Conservation (phyloP, 2,329 filamentous ascomycete species). For the Aschersonia sp. region DNA sequence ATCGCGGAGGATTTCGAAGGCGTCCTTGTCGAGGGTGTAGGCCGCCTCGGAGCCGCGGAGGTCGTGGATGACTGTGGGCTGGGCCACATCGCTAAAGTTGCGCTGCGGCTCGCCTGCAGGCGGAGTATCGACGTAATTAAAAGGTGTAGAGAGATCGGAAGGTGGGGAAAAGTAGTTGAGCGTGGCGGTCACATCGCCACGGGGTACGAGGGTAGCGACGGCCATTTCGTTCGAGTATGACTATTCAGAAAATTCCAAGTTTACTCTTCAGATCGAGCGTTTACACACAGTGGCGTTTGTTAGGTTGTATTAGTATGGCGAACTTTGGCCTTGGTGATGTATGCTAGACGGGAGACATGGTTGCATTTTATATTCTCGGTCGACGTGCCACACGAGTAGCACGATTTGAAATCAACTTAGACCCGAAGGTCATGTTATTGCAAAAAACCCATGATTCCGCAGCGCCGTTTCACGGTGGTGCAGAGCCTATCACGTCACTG, state of each 20-base stretch:
- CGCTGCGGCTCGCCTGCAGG: conserved; percentile 44
- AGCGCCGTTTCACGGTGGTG: not conserved
- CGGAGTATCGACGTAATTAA: conserved; percentile 51
- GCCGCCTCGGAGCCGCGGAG: conserved; percentile 54
- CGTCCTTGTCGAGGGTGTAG: conserved; percentile 57
- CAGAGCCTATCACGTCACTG: conserved; percentile 1
- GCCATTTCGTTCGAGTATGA: conserved; percentile 20
- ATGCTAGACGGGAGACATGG: too few relatives aligned
- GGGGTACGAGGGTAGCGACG: conserved; percentile 23
- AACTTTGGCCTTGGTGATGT: too few relatives aligned
- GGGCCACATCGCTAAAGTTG: conserved; percentile 42
- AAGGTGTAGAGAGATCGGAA: conserved; percentile 25
- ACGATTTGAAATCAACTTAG: too few relatives aligned
- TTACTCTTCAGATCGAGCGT: not conserved
- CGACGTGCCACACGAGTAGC: too few relatives aligned
- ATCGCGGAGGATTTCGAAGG: conserved; percentile 51
- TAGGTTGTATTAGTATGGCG: not conserved
- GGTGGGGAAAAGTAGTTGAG: conserved; percentile 54
- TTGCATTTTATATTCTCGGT: too few relatives aligned
- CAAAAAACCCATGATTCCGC: not conserved
- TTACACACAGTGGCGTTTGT: not conserved
- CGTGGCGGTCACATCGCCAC: conserved; percentile 46
- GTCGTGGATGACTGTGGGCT: conserved; percentile 50
- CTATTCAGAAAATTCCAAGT: not conserved
- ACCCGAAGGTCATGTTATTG: not conserved